Conservation (phyloP, 768 basidiomycete species). For the Cystobasidium ongulense region DNA sequence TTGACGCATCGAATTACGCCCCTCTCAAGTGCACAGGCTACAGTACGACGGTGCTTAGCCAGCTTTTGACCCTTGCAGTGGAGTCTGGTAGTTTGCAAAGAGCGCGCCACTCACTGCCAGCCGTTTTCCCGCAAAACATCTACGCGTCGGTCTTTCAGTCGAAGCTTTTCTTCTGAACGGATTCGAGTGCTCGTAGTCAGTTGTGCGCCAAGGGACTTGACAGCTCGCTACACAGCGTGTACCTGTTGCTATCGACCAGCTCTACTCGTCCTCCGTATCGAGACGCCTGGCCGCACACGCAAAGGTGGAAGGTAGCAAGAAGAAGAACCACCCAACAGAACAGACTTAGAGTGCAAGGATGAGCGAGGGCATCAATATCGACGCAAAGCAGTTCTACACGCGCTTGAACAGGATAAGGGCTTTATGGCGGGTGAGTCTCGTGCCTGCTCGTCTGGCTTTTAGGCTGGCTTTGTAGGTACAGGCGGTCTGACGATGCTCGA, state of each 20-base stretch:
- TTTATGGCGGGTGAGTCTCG: conserved; percentile 18
- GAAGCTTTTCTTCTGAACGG: not conserved
- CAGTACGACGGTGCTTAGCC: too few species aligned
- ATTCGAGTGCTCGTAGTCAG: too few species aligned
- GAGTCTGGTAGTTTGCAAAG: not conserved
- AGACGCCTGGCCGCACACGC: not conserved
- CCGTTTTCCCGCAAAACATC: conserved; percentile 1
- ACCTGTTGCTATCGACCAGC: not conserved
- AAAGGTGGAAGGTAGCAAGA: not conserved
- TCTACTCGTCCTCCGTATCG: not conserved
- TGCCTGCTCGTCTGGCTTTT: not conserved
- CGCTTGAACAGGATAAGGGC: conserved; percentile 23
- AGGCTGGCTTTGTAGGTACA: not conserved
- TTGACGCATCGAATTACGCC: too few species aligned
- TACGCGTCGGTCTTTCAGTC: not conserved
- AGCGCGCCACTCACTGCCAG: not conserved
- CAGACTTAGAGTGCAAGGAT: not conserved
- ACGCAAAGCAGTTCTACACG: conserved; percentile 8
- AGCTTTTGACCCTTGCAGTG: too few species aligned
- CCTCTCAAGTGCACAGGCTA: too few species aligned
- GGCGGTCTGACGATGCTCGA: too few species aligned
- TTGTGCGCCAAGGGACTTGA: too few species aligned
- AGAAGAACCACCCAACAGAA: not conserved
- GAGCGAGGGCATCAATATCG: conserved; percentile 14
- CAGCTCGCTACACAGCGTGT: too few species aligned